Percentiles rank a stretch among this genome's conserved stretches.
phyloP scores from a whole-genome alignment of 2,329 filamentous ascomycete genomes.

The Stachybotrys echinatus region DNA sequence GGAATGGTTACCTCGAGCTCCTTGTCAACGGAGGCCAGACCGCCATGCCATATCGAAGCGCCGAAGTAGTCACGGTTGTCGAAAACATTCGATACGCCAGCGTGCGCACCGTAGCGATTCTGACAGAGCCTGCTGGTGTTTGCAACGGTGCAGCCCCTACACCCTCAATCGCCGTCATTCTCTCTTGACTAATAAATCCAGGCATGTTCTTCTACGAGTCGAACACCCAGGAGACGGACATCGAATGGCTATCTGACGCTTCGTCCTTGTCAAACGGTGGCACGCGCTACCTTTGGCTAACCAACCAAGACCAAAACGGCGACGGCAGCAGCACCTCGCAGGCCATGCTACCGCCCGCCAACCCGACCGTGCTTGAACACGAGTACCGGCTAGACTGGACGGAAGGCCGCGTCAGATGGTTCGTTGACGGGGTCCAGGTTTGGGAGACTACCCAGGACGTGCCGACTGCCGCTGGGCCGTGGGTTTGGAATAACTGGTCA shows the following conservation, averaged over 20 bases:
- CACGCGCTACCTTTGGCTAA: conserved; percentile 19
- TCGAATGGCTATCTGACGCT: conserved; percentile 25
- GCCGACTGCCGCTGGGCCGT: conserved; percentile 15
- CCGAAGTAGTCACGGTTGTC: conserved; percentile 15
- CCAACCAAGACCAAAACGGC: conserved; percentile 20
- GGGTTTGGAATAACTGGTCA: conserved; percentile 26
- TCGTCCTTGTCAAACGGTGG: conserved; percentile 18
- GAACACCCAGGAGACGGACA: conserved; percentile 21
- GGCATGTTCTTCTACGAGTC: conserved; percentile 23
- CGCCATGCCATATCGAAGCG: conserved; percentile 14
- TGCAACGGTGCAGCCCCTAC: no score
- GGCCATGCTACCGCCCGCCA: conserved; percentile 11
- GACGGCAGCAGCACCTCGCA: conserved; percentile 10
- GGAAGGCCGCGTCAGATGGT: conserved; percentile 15
- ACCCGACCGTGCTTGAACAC: conserved; percentile 19
- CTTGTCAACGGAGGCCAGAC: conserved; percentile 19
- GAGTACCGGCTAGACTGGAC: conserved; percentile 26
- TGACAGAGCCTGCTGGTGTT: conserved; percentile 20
- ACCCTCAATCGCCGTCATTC: no score
- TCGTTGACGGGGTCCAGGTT: conserved; percentile 17
- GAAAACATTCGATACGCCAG: conserved; percentile 23
- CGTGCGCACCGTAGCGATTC: conserved; percentile 20
- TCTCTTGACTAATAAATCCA: conserved; percentile 1
- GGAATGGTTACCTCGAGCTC: conserved; percentile 21
- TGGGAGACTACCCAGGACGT: conserved; percentile 20